Conservation (phyloP, 1,284 basidiomycete species). For the Ceratobasidium papillatum region DNA sequence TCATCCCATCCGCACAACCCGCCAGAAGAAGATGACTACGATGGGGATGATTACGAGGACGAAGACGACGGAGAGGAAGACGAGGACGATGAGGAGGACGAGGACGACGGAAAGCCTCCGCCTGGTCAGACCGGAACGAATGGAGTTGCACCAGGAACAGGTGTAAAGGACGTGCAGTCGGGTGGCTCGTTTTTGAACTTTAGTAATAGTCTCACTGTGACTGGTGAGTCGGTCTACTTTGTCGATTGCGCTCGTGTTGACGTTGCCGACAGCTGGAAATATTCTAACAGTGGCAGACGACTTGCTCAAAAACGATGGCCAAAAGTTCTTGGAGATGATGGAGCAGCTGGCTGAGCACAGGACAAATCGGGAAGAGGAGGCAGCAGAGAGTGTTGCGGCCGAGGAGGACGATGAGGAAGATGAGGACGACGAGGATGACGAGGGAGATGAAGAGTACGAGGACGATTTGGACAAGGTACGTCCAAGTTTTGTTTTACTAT, state of each 20-base stretch:
- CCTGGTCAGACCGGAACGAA: constrained; percentile 42
- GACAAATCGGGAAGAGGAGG: constrained; percentile 92
- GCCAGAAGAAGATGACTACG: constrained; percentile 65
- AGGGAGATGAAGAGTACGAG: constrained; percentile 55
- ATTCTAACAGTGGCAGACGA: constrained; percentile 99
- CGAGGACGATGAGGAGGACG: constrained; percentile 61
- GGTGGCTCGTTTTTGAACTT: constrained; percentile 77
- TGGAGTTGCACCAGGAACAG: constrained; percentile 21
- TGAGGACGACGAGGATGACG: constrained; percentile 59
- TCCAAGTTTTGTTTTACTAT: background rate
- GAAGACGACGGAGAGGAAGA: constrained; percentile 70
- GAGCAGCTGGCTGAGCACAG: constrained; percentile 96
- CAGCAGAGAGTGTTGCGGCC: constrained; percentile 74
- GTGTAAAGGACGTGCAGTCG: constrained; percentile 33
- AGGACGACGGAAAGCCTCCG: constrained; percentile 58
- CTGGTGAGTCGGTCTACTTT: constrained; percentile 63
- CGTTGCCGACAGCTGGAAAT: constrained; percentile 65
- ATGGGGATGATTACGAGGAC: constrained; percentile 69
- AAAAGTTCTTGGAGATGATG: constrained; percentile 99
- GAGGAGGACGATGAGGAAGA: constrained; percentile 62
- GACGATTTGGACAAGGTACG: constrained; percentile 58
- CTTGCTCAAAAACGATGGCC: constrained; percentile 96
- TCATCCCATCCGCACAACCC: constrained; percentile 46
- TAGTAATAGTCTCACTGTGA: constrained; percentile 80
- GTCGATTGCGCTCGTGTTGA: constrained; percentile 51